Conservation (phyloP, 2,329 filamentous ascomycete genomes). For the Alternaria sp. region DNA sequence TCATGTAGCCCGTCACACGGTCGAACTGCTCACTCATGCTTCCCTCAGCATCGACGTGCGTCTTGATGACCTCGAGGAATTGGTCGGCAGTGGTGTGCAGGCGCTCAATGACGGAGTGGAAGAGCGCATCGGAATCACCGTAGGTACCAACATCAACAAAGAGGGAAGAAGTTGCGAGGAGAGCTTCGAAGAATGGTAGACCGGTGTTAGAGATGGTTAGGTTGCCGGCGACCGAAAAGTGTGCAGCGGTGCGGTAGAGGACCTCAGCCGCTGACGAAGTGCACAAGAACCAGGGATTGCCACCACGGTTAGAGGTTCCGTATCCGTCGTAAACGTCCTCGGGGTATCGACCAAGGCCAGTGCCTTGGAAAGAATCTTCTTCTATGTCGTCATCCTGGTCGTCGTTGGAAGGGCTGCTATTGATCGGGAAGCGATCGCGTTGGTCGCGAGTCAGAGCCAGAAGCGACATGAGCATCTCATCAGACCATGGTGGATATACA, state of each 20-base stretch:
- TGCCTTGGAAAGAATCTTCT: constrained; percentile 32
- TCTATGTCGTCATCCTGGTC: constrained; percentile 16
- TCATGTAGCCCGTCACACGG: constrained; percentile 47
- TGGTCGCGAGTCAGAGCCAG: constrained; percentile 46
- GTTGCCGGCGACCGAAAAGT: constrained; percentile 32
- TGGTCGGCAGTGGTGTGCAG: constrained; percentile 48
- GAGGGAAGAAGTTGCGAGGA: constrained; percentile 38
- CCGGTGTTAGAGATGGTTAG: constrained; percentile 41
- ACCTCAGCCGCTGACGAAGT: constrained; percentile 51
- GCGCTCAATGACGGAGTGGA: constrained; percentile 38
- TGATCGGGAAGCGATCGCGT: constrained; percentile 48
- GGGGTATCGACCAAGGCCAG: constrained; percentile 52
- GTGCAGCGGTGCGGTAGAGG: constrained; percentile 46
- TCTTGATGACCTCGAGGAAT: constrained; percentile 51
- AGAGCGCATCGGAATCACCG: constrained; percentile 32
- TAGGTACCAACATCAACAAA: constrained; percentile 33
- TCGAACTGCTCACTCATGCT: constrained; percentile 55
- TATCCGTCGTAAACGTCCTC: constrained; percentile 53
- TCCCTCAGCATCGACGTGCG: constrained; percentile 48
- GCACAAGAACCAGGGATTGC: constrained; percentile 55
- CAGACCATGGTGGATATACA: constrained; percentile 45
- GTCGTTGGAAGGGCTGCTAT: constrained; percentile 28
- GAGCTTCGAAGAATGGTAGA: constrained; percentile 47
- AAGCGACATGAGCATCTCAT: constrained; percentile 48
- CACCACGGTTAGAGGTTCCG: constrained; percentile 33